Evolutionary conservation across 768 basidiomycete genomes (phyloP).

Genomic region (Amanita rubescens): DNA sequence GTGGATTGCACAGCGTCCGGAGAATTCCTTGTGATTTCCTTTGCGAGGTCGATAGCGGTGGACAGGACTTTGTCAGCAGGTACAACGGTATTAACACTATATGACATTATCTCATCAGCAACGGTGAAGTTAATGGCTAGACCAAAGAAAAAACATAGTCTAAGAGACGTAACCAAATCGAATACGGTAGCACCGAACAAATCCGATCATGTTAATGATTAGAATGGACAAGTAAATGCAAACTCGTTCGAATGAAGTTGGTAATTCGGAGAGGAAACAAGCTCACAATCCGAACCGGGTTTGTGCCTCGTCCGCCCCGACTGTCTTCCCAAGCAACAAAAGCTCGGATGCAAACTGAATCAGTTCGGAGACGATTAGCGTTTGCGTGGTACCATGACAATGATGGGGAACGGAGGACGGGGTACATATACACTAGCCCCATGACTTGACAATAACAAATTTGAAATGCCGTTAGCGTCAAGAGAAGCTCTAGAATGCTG

Average conservation of each 20-base stretch:
- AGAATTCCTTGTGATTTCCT: slow-evolving; percentile 53
- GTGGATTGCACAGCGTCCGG: slow-evolving; percentile 77
- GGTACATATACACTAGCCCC: not conserved
- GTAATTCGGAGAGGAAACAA: slow-evolving; percentile 6
- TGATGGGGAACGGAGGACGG: not conserved
- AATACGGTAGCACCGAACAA: not conserved
- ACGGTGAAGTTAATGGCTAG: too few species aligned
- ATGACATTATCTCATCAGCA: not conserved
- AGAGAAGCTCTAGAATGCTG: not conserved
- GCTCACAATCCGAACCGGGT: slow-evolving; percentile 71
- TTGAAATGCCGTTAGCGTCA: not conserved
- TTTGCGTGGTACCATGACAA: not conserved
- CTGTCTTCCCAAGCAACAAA: slow-evolving; percentile 62
- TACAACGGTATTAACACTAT: slow-evolving; percentile 67
- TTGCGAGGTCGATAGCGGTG: slow-evolving; percentile 56
- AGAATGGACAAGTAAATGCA: not conserved
- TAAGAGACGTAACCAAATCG: too few species aligned
- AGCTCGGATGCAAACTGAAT: slow-evolving; percentile 65
- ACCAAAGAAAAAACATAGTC: not conserved
- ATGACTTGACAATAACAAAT: slow-evolving; percentile 5
- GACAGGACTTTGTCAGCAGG: slow-evolving; percentile 45
- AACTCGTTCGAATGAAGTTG: not conserved
- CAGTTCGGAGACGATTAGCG: slow-evolving; percentile 11
- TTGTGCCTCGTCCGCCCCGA: slow-evolving; percentile 61
- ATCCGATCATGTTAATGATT: not conserved